Percentiles rank a stretch among this genome's conserved stretches.
Conservation (phyloP, 169 alveolate genomes). For the Plasmodium malariae region DNA sequence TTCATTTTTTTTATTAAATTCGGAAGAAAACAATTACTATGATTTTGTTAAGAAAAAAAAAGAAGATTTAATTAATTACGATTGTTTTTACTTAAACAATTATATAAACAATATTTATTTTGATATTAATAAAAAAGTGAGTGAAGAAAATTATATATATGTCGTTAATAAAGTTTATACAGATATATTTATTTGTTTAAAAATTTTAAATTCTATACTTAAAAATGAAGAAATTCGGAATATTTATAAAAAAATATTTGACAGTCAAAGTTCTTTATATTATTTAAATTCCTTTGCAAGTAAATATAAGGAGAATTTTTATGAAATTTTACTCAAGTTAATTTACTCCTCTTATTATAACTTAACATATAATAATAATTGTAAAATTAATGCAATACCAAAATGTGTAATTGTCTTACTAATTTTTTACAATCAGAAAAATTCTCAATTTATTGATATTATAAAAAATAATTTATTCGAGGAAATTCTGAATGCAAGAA, state of each 20-base stretch:
- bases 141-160: slow-evolving; percentile 58
- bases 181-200: slow-evolving; percentile 70
- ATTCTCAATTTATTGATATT: slow-evolving; percentile 20
- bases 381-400: slow-evolving; percentile 37
- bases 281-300: slow-evolving; percentile 41
- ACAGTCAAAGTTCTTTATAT: slow-evolving; percentile 12
- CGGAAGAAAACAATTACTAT: not conserved
- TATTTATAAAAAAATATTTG: slow-evolving; percentile 42
- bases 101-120: slow-evolving; percentile 56
- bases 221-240: slow-evolving; percentile 50
- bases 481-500: slow-evolving; percentile 32
- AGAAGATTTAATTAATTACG: slow-evolving; percentile 57
- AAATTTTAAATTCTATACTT: slow-evolving; percentile 38
- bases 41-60: slow-evolving; percentile 44
- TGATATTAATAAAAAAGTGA: slow-evolving; percentile 60
- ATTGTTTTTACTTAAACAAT: slow-evolving; percentile 71
- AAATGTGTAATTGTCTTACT: slow-evolving; percentile 42
- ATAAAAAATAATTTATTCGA: slow-evolving; percentile 39
- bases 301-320: slow-evolving; percentile 60
- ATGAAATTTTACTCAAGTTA: slow-evolving; percentile 38
- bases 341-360: slow-evolving; percentile 50
- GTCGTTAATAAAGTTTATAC: slow-evolving; percentile 62
- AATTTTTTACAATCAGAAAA: slow-evolving; percentile 38
- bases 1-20: not conserved
- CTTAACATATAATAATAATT: slow-evolving; percentile 29